Evolutionary conservation across 768 basidiomycete genomes (phyloP), one percentile per base, ranked within the genome.

Genomic region (Suillus placidus): DNA sequence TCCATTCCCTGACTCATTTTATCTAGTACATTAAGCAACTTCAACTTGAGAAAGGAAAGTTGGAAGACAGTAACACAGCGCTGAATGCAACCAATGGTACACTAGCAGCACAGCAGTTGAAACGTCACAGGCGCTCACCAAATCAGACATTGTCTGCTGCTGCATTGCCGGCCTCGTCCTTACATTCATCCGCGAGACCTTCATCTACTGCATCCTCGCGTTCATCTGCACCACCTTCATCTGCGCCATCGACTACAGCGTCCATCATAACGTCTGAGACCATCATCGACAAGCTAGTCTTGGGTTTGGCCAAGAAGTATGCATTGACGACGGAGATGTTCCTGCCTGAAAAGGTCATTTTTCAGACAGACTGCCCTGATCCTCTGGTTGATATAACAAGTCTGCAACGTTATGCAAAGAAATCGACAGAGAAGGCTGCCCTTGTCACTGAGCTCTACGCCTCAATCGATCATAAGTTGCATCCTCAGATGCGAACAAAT

Each of bases 241-340:
- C 47, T 49, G 47, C 5, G 10, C 47, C 23, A 49, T 23, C 10
- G 12, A 49, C 47, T 49, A 49, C 47, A 23, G n/a, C n/a, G 5
- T 49, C n/a, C n/a, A 49, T 49, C n/a, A 49, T 23, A 2, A 49
- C 10, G 10, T 49, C n/a, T 23, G 47, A 49, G 23, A 49, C 47
- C 47, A 49, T 49, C 47, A 49, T 26, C 13, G 13, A 49, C 47
- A 49, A 49, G 47, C 47, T 49, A 26, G 26, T 49, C 13, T 26
- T 49, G 2, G 13, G 47, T 26, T 49, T 49, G 23, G 47, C 47
- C 8, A 23, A 23, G 47, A 64, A 57, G 26, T 64, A 56, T 34
- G 54, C 37, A 1, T 16, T 64, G 16, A 64, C 45, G 16, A 40
- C 32, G 5, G 63, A 64, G 30, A 38, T 58, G 55, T 58, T 40